phyloP scores from a whole-genome alignment of 2,329 filamentous ascomycete species.

The Dothistroma septosporum region DNA sequence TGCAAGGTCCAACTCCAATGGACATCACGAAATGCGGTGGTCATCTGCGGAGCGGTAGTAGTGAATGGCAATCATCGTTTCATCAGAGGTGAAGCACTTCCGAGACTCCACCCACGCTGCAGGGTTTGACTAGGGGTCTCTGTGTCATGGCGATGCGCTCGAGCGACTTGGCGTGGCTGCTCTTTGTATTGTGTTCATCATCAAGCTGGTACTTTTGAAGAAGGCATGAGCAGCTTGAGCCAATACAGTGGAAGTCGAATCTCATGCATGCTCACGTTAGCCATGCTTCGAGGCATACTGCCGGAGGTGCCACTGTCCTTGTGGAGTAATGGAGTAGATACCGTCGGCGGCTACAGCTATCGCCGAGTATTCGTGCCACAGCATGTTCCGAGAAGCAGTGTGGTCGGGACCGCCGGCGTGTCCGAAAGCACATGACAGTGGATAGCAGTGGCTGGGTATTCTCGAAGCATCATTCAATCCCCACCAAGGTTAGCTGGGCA shows the following conservation, averaged over 20 bases:
- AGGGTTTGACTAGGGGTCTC: not conserved
- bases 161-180: not conserved
- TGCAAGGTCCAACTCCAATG: not conserved
- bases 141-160: not conserved
- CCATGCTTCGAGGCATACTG: not conserved
- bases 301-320: not conserved
- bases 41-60: not conserved
- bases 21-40: not conserved
- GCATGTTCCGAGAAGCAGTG: not conserved
- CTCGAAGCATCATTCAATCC: not conserved
- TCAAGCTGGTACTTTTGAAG: not conserved
- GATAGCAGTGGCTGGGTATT: not conserved
- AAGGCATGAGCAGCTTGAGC: not conserved
- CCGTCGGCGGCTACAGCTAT: not conserved
- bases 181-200: not conserved
- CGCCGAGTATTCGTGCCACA: not conserved
- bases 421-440: not conserved
- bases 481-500: not conserved
- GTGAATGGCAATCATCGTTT: not conserved
- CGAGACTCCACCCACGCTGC: not conserved
- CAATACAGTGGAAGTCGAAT: not conserved
- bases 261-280: not conserved
- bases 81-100: not conserved
- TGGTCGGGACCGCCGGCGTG: not conserved
- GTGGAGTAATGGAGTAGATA: not conserved